phyloP scores from a whole-genome alignment of 257 asterid species.

The Fraxinus cuspidata region DNA sequence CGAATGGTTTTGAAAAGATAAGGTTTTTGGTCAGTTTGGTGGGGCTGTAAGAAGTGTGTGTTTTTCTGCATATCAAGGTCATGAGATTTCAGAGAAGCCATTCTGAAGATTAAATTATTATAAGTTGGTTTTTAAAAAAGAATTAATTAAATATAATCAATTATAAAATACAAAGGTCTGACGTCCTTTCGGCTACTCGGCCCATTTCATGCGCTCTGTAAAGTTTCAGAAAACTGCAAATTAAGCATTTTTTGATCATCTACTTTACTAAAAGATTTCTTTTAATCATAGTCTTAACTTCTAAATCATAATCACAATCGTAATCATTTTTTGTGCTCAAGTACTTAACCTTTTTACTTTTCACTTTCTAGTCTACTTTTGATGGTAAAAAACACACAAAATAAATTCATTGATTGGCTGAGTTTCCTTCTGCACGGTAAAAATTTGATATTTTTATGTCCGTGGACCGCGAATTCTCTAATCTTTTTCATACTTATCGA shows the following conservation, averaged over 20 bases:
- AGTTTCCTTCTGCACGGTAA: no score
- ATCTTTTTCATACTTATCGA: background rate
- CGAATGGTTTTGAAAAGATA: conserved; percentile 40
- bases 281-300: conserved; percentile 37
- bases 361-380: background rate
- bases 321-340: conserved; percentile 15
- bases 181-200: conserved; percentile 24
- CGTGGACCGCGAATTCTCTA: background rate
- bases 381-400: background rate
- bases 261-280: conserved; percentile 15
- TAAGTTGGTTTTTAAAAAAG: background rate
- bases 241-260: background rate
- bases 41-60: conserved; percentile 36
- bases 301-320: conserved; percentile 13
- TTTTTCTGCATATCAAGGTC: conserved; percentile 29
- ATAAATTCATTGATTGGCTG: background rate
- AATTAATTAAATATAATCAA: background rate
- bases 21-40: conserved; percentile 47
- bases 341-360: background rate
- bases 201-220: conserved; percentile 30
- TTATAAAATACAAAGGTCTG: background rate
- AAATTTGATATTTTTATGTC: no score
- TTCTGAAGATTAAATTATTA: background rate
- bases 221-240: conserved; percentile 20
- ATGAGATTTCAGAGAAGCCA: conserved; percentile 43